Conservation (phyloP, 371 early-diverging fungal species). For the Rhizopus arrhizus region DNA sequence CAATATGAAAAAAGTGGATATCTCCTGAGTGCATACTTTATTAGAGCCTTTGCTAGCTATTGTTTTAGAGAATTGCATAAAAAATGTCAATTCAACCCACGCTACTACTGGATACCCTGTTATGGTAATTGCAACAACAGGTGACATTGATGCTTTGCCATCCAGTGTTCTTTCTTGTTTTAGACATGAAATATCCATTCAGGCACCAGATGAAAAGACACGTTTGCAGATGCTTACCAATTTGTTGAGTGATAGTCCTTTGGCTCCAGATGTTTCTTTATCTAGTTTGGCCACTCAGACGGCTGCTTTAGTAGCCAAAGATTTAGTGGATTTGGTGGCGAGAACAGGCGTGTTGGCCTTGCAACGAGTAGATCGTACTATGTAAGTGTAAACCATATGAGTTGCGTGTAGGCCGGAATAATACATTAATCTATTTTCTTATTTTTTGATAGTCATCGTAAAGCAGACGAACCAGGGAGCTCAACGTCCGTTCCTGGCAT, state of each 20-base stretch:
- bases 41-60: conserved; percentile 66
- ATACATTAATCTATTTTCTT: neutral
- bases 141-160: conserved; percentile 76
- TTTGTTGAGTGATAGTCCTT: conserved; percentile 51
- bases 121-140: conserved; percentile 77
- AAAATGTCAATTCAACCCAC: conserved; percentile 56
- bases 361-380: conserved; percentile 60
- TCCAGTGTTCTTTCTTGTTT: conserved; percentile 72
- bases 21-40: neutral
- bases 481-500: conserved; percentile 5
- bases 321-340: conserved; percentile 76
- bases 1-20: neutral
- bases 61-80: conserved; percentile 69
- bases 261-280: conserved; percentile 79
- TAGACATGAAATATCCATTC: conserved; percentile 72
- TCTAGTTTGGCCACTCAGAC: conserved; percentile 83
- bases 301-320: conserved; percentile 87
- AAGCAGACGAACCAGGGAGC: conserved; percentile 8
- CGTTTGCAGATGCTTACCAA: conserved; percentile 65
- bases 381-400: conserved; percentile 40
- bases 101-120: conserved; percentile 68
- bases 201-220: conserved; percentile 74
- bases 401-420: too few relatives aligned
- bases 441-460: conserved; percentile 10
- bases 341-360: conserved; percentile 73